Evolutionary conservation across 1,139 yeast species (phyloP).

Genomic region (Hyphopichia burtonii): DNA sequence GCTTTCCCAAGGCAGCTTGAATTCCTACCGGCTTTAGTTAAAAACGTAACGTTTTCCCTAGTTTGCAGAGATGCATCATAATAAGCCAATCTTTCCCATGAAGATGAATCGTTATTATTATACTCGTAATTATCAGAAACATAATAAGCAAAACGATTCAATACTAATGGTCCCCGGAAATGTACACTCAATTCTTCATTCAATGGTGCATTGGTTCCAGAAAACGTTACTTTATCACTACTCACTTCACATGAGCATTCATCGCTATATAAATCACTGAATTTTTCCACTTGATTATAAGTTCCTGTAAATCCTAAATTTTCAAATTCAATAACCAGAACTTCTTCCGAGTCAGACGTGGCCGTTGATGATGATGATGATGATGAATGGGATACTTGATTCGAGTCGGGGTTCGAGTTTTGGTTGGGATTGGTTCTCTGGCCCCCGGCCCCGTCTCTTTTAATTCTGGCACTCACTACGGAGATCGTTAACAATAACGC

Average conservation of each 20-base stretch:
- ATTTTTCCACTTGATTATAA: conserved; percentile 66
- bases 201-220: conserved; percentile 79
- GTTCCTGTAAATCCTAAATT: conserved; percentile 80
- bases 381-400: not conserved
- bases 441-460: too few species aligned
- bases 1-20: conserved; percentile 84
- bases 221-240: conserved; percentile 50
- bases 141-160: conserved; percentile 70
- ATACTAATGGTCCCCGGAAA: conserved; percentile 87
- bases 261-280: conserved; percentile 48
- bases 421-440: not conserved
- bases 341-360: conserved; percentile 3
- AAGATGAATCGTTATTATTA: conserved; percentile 36
- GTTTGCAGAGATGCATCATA: conserved; percentile 47
- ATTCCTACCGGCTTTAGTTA: conserved; percentile 78
- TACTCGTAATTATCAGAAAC: conserved; percentile 42
- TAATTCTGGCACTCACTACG: not conserved
- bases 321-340: conserved; percentile 43
- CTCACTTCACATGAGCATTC: conserved; percentile 63
- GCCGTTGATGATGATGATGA: conserved; percentile 2
- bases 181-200: conserved; percentile 90
- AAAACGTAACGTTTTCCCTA: conserved; percentile 70
- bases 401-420: not conserved
- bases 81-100: conserved; percentile 74
- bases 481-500: not conserved